Evolutionary conservation across 2,329 filamentous ascomycete genomes (phyloP), one percentile per base, ranked within the genome.

Genomic region (Zymoseptoria tritici): DNA sequence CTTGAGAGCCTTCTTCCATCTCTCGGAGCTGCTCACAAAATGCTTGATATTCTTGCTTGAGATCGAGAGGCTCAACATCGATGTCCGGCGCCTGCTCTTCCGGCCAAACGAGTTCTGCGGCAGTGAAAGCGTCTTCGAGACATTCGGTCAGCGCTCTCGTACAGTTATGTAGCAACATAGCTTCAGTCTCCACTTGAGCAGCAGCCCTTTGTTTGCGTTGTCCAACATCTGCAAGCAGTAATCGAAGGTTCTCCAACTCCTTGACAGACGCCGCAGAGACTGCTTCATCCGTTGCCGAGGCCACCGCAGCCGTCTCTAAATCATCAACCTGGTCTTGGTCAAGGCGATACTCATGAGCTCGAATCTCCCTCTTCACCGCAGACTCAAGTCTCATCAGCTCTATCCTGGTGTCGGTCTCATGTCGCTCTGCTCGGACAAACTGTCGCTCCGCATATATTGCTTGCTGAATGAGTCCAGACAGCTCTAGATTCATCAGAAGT

Each of bases 71-170:
- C 13, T 55, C 22, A 4, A 57, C 21, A 31, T 57, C 11, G 3
- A 54, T 21, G 6, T 49, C 53, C 16, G 16, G 21, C 5, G 21
- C 49, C 2, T 49, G 46, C 5, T 42, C 36, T 11, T 16, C 21
- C 1, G 54, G 53, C 1, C 42, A 46, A 16, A 63, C 19, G 11
- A 64, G 24, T 3, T 42, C 42, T 6, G 60, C 64, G 26, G 22
- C 22, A 1, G 62, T 49, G 36, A 62, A 63, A 4, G 61, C 58
- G 7, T 63, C 61, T n/a, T 63, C 62, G 3, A 66, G 52, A 11
- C 42, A 26, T 0, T 53, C 58, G 13, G 20, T 59, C 19, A 58
- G 46, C 16, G 21, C 49, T 4, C 42, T 49, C 8, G 62, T 62
- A 5, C 57, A 13, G 7, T 56, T 20, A 4, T 52, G 49, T 9